Percentiles rank a stretch among this genome's conserved stretches.
phyloP scores from a whole-genome alignment of 768 basidiomycete species.

The Boletus insuetus region DNA sequence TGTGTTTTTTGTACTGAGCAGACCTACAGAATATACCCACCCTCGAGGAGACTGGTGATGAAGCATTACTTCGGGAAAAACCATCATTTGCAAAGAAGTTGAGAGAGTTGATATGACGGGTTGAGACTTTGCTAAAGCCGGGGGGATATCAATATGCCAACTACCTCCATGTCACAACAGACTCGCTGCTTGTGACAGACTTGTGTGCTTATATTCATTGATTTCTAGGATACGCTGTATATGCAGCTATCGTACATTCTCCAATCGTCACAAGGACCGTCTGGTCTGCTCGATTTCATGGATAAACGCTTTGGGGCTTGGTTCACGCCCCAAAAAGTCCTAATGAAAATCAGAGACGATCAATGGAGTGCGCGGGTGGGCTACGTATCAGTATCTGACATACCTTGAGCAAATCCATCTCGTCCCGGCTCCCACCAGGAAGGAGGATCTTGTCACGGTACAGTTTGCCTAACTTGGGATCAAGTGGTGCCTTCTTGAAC shows the following conservation, averaged over 20 bases:
- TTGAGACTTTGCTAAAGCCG: no score
- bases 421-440: conserved; percentile 71
- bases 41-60: conserved; percentile 62
- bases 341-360: conserved; percentile 20
- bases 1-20: neutral
- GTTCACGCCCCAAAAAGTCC: conserved; percentile 77
- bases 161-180: no score
- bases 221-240: no score
- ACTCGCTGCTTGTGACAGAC: no score
- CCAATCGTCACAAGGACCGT: neutral
- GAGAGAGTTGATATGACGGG: conserved; percentile 8
- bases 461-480: conserved; percentile 56
- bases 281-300: conserved; percentile 56
- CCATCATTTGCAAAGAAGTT: neutral
- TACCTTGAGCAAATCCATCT: conserved; percentile 68
- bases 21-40: conserved; percentile 57
- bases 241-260: no score
- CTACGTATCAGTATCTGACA: neutral
- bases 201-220: no score
- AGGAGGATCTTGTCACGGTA: conserved; percentile 77
- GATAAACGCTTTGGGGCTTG: conserved; percentile 74
- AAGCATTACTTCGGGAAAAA: conserved; percentile 13
- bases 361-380: neutral
- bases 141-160: no score
- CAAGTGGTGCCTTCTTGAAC: conserved; percentile 74